phyloP scores from a whole-genome alignment of 768 basidiomycete species.

The Macrocybe gigantea region DNA sequence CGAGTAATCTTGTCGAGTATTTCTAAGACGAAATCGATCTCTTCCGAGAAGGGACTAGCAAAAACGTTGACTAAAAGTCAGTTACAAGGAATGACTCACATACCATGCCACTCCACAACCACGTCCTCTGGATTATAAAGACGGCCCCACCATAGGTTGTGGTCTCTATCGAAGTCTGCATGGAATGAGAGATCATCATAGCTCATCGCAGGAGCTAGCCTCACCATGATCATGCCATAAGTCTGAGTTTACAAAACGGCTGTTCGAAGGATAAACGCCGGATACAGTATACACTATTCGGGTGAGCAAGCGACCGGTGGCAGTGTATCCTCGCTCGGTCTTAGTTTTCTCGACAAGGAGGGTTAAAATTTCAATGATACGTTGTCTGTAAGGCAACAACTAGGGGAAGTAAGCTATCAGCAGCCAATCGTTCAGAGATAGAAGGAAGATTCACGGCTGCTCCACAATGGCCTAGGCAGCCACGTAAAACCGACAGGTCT shows the following conservation, averaged over 20 bases:
- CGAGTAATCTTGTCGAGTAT: conserved; percentile 64
- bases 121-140: conserved; percentile 76
- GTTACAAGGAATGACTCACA: conserved; percentile 8
- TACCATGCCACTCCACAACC: conserved; percentile 85
- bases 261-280: conserved; percentile 71
- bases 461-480: conserved; percentile 75
- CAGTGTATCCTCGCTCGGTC: conserved; percentile 84
- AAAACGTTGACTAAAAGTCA: conserved; percentile 4
- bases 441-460: conserved; percentile 38
- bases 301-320: conserved; percentile 71
- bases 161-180: conserved; percentile 56
- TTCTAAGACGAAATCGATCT: conserved; percentile 76
- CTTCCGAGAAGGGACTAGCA: conserved; percentile 55
- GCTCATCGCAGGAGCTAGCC: conserved; percentile 10
- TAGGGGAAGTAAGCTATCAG: conserved; percentile 15
- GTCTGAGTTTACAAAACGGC: conserved; percentile 75
- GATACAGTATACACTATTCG: conserved; percentile 72
- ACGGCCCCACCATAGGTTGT: conserved; percentile 74
- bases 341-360: conserved; percentile 75
- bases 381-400: conserved; percentile 65
- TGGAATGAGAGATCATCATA: conserved; percentile 10
- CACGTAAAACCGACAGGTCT: conserved; percentile 82
- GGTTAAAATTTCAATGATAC: conserved; percentile 56
- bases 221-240: conserved; percentile 76
- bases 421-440: not conserved